Conservation (phyloP, 768 basidiomycete species). For the Cystofilobasidium capitatum region DNA sequence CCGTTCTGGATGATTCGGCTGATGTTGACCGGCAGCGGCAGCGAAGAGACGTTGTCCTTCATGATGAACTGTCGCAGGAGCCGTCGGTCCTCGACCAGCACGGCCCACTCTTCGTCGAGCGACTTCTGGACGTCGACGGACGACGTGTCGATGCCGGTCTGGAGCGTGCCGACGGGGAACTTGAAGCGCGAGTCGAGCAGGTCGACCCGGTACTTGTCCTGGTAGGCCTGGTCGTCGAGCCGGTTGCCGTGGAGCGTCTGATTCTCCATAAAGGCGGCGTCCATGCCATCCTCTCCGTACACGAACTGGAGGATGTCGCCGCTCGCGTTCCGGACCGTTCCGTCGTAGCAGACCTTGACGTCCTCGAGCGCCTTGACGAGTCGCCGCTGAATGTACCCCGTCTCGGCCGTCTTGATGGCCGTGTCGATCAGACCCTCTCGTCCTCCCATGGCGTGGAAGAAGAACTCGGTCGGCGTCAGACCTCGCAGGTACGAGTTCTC, state of each 20-base stretch:
- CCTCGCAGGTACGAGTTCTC: slow-evolving; percentile 97
- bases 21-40: slow-evolving; percentile 91
- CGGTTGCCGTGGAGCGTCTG: slow-evolving; percentile 86
- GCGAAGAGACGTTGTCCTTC: slow-evolving; percentile 56
- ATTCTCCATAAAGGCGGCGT: slow-evolving; percentile 92
- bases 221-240: slow-evolving; percentile 70
- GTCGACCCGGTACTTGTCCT: slow-evolving; percentile 89
- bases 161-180: slow-evolving; percentile 67
- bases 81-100: slow-evolving; percentile 62
- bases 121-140: slow-evolving; percentile 72
- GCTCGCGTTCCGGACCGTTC: slow-evolving; percentile 92
- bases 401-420: slow-evolving; percentile 98
- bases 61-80: slow-evolving; percentile 75
- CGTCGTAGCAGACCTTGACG: slow-evolving; percentile 94
- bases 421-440: slow-evolving; percentile 98
- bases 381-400: slow-evolving; percentile 96
- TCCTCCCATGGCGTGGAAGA: slow-evolving; percentile 99
- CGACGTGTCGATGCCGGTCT: slow-evolving; percentile 77
- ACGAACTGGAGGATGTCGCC: slow-evolving; percentile 93
- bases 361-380: slow-evolving; percentile 97
- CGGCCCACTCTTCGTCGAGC: slow-evolving; percentile 66
- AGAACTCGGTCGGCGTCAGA: slow-evolving; percentile 94
- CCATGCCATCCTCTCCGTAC: slow-evolving; percentile 99
- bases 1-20: slow-evolving; percentile 93
- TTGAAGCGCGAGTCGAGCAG: slow-evolving; percentile 59